Evolutionary conservation across 2,329 filamentous ascomycete genomes (phyloP).

Genomic region (Fusarium napiforme): DNA sequence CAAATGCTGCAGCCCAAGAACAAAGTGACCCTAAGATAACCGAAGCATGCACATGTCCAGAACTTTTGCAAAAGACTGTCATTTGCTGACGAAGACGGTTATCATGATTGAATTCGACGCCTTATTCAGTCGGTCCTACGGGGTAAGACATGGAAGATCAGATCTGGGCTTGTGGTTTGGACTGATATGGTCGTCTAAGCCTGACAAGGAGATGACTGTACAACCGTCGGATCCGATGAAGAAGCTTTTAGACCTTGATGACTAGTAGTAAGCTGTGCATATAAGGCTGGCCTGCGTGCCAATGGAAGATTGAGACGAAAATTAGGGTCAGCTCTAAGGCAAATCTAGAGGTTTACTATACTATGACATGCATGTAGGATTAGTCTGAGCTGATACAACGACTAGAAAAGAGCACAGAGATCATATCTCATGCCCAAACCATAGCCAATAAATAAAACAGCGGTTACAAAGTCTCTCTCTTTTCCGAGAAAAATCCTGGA

Average conservation of each 20-base stretch:
- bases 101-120: too few relatives aligned
- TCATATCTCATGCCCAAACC: neutral
- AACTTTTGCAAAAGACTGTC: neutral
- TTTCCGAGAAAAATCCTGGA: fast-evolving
- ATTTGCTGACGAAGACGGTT: neutral
- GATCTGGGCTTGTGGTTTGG: neutral
- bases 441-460: neutral
- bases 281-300: neutral
- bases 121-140: neutral
- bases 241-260: neutral
- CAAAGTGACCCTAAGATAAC: neutral
- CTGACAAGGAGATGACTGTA: neutral
- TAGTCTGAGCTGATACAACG: too few relatives aligned
- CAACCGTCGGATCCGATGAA: neutral
- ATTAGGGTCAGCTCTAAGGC: neutral
- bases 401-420: neutral
- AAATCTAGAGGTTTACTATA: neutral
- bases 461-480: neutral
- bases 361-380: neutral
- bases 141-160: neutral
- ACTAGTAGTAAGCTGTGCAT: neutral
- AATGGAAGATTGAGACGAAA: neutral
- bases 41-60: neutral
- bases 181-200: neutral
- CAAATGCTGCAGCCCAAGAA: fast-evolving